phyloP scores from a whole-genome alignment of 345 rosid genomes.

The Brassica incana region DNA sequence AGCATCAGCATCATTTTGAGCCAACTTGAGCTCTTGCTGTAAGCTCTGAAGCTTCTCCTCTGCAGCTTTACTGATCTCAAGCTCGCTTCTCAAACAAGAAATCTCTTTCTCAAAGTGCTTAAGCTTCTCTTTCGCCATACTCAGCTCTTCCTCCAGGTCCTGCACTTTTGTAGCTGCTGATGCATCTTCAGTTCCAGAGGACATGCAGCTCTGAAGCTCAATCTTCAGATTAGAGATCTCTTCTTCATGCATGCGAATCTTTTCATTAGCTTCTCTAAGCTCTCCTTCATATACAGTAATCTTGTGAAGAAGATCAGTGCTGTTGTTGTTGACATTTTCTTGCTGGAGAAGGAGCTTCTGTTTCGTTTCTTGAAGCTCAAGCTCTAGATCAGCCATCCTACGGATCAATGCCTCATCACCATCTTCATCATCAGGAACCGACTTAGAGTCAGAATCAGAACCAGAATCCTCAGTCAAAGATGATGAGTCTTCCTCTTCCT shows the following conservation, averaged over 20 bases:
- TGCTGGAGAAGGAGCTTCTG: conserved; percentile 52
- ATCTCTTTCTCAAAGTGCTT: conserved; percentile 51
- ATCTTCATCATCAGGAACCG: conserved; percentile 55
- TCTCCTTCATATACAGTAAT: conserved; percentile 51
- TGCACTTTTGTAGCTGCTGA: conserved; percentile 20
- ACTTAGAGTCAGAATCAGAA: conserved; percentile 41
- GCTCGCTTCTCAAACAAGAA: conserved; percentile 47
- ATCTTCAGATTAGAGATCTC: conserved; percentile 53
- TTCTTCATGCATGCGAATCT: conserved; percentile 47
- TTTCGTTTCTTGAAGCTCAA: conserved; percentile 54
- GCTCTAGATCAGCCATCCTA: conserved; percentile 55
- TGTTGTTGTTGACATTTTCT: conserved; percentile 38
- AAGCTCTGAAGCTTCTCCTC: conserved; percentile 40
- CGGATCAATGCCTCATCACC: conserved; percentile 50
- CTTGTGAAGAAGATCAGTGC: conserved; percentile 45
- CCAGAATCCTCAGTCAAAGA: conserved; percentile 72
- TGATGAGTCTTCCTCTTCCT: conserved; percentile 64
- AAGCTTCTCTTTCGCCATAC: conserved; percentile 53
- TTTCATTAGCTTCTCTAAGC: conserved; percentile 54
- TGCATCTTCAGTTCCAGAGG: conserved; percentile 27
- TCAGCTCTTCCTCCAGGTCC: conserved; percentile 49
- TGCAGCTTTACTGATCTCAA: conserved; percentile 38
- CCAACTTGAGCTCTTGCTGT: conserved; percentile 50
- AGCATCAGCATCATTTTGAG: conserved; percentile 48
- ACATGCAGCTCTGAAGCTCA: conserved; percentile 51